Percentiles rank a stretch among this genome's conserved stretches.
Evolutionary conservation across 768 basidiomycete genomes (phyloP).

Genomic region (Pleurotus tuber-regium): DNA sequence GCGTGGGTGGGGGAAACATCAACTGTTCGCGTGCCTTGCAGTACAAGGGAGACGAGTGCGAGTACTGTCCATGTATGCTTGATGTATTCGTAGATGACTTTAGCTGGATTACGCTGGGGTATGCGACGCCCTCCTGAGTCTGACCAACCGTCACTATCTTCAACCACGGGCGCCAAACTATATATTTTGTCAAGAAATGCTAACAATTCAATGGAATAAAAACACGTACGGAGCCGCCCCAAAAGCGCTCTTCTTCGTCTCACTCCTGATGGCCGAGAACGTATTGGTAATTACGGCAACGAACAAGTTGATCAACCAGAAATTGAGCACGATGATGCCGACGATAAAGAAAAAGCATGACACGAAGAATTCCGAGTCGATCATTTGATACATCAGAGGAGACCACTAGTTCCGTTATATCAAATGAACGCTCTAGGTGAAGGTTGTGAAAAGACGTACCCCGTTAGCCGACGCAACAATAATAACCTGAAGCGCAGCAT

Average conservation of each 20-base stretch:
- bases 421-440: no score
- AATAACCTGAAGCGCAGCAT: conserved; percentile 77
- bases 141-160: conserved; percentile 68
- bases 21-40: conserved; percentile 69
- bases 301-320: conserved; percentile 91
- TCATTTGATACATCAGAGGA: conserved; percentile 81
- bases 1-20: conserved; percentile 45
- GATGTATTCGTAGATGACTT: conserved; percentile 55
- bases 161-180: conserved; percentile 37
- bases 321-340: conserved; percentile 83
- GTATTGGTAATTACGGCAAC: conserved; percentile 96
- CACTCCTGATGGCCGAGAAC: conserved; percentile 81
- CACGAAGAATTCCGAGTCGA: conserved; percentile 88
- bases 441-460: conserved; percentile 55
- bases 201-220: neutral
- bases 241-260: conserved; percentile 90
- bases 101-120: conserved; percentile 44
- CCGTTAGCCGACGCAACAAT: conserved; percentile 79
- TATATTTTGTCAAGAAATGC: neutral
- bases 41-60: conserved; percentile 64
- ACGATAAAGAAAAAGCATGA: conserved; percentile 86
- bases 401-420: no score
- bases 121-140: conserved; percentile 42
- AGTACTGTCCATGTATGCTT: conserved; percentile 75
- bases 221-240: conserved; percentile 72